Conservation (phyloP, 345 rosid genomes). For the Garcia nutans region DNA sequence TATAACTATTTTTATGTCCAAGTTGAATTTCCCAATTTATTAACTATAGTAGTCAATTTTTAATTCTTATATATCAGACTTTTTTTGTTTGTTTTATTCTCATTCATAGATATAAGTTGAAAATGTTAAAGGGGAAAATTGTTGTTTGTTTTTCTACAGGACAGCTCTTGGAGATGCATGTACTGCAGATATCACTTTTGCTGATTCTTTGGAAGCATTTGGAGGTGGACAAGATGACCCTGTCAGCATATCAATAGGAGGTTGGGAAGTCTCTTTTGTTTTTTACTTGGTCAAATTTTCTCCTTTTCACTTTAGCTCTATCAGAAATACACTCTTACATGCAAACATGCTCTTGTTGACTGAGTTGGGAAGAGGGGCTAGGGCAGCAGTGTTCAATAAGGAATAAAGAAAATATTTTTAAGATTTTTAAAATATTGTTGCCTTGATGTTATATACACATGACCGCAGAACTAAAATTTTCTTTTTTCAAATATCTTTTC, state of each 20-base stretch:
- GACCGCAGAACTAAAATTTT: no score
- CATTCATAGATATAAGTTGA: not conserved
- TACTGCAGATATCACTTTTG: slow-evolving; percentile 57
- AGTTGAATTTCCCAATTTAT: not conserved
- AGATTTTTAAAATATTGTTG: no score
- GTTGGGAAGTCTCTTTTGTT: slow-evolving; percentile 21
- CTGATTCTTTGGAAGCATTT: slow-evolving; percentile 75
- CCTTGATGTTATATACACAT: no score
- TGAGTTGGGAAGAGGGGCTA: not conserved
- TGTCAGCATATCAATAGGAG: slow-evolving; percentile 79
- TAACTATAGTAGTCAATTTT: not conserved
- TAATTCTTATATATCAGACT: not conserved
- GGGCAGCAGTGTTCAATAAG: no score
- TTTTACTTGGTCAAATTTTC: not conserved
- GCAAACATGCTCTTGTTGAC: not conserved
- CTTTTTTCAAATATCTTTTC: no score
- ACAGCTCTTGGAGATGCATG: slow-evolving; percentile 72
- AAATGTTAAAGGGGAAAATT: not conserved
- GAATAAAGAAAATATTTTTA: no score
- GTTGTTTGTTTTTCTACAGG: slow-evolving; percentile 38
- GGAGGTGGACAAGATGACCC: slow-evolving; percentile 91
- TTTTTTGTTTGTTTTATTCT: not conserved
- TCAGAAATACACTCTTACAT: not conserved
- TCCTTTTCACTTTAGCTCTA: not conserved
- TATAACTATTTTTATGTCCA: not conserved